A percentile compares a stretch with the other conserved stretches of the same genome.
Evolutionary conservation across 75 land plant genomes (phyloP).

Genomic region (Cunninghamia lanceolata): DNA sequence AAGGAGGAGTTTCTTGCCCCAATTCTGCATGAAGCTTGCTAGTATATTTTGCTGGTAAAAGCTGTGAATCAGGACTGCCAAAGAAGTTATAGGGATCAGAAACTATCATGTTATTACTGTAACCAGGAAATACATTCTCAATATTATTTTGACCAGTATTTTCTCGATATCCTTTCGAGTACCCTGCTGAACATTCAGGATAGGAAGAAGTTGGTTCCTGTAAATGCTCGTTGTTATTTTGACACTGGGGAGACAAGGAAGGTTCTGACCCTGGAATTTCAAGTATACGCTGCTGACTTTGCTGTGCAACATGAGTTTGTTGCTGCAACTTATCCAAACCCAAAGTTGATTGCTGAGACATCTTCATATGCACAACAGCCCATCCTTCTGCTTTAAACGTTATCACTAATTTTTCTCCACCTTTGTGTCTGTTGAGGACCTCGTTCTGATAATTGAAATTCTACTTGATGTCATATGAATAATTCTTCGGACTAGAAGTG

Average conservation of each 20-base stretch:
- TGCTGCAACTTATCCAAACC: constrained; percentile 13
- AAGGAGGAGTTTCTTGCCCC: constrained; percentile 1
- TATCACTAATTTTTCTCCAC: neutral
- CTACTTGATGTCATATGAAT: neutral
- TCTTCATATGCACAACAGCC: neutral
- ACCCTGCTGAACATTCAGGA: neutral
- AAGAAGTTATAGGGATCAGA: constrained; percentile 2
- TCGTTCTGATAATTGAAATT: neutral
- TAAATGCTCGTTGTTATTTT: constrained; percentile 3
- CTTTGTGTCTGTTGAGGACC: neutral
- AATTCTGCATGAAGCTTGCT: neutral
- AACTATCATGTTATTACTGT: neutral
- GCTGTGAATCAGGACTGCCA: neutral
- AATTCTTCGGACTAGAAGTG: neutral
- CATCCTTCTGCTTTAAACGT: neutral
- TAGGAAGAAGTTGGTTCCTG: neutral
- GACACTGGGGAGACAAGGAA: neutral
- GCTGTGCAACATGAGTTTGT: constrained; percentile 21
- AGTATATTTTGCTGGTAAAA: neutral
- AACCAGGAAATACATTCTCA: neutral
- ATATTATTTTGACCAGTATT: constrained; percentile 1
- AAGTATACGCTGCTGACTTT: constrained; percentile 11
- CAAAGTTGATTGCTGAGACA: constrained; percentile 1
- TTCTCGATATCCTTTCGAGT: constrained; percentile 7
- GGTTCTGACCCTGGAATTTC: constrained; percentile 9